Conservation (phyloP, 176 grass and related monocot genomes). For the Zizania latifolia region DNA sequence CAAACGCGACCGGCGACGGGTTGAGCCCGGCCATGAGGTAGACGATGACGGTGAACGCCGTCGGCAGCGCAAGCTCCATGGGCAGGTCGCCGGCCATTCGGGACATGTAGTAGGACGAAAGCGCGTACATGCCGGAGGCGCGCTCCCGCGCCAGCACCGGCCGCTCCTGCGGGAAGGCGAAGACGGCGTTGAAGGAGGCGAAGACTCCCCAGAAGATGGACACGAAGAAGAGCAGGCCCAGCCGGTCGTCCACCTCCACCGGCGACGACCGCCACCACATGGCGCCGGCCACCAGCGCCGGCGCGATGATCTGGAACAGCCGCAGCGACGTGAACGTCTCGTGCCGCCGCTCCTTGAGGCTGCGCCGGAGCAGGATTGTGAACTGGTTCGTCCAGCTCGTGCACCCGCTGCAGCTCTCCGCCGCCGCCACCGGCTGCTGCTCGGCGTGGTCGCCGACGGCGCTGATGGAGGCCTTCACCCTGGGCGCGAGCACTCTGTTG, state of each 20-base stretch:
- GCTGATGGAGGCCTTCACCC: conserved; percentile 49
- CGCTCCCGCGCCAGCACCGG: conserved; percentile 64
- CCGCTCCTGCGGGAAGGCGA: conserved; percentile 81
- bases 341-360: conserved; percentile 88
- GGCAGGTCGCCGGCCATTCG: conserved; percentile 84
- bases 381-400: conserved; percentile 69
- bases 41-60: conserved; percentile 58
- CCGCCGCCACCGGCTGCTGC: background rate
- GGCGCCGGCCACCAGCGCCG: conserved; percentile 59
- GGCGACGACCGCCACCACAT: conserved; percentile 96
- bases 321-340: conserved; percentile 90
- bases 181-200: conserved; percentile 92
- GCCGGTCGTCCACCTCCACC: conserved; percentile 48
- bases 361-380: conserved; percentile 66
- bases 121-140: conserved; percentile 81
- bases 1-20: conserved; percentile 48
- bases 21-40: conserved; percentile 93
- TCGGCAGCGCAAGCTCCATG: conserved; percentile 84
- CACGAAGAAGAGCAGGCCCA: conserved; percentile 97
- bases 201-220: conserved; percentile 99
- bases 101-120: conserved; percentile 84
- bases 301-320: conserved; percentile 78
- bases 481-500: conserved; percentile 52
- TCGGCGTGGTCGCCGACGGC: background rate
- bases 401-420: conserved; percentile 33